Evolutionary conservation across 805 yeast genomes (phyloP), one percentile per base, ranked within the genome.

Genomic region (Kodamaea kakaduensis): DNA sequence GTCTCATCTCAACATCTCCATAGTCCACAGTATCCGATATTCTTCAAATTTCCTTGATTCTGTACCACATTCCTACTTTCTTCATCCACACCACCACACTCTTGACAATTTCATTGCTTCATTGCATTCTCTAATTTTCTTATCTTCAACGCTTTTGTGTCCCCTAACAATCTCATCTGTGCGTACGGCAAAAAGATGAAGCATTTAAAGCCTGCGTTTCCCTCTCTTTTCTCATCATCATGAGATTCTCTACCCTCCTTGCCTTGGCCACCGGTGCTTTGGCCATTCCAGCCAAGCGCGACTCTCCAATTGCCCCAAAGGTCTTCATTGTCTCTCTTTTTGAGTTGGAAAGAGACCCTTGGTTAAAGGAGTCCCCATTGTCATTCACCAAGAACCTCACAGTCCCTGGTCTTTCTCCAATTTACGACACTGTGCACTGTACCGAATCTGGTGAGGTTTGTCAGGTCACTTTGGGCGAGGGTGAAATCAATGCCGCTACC

Each of bases 391-490:
- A 75, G 54, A 77, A 77, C 56, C 63, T 78, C 46, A 65, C 81
- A 17, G 51, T 79, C 30, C 84, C 85, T n/a, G 84, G 85, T 31
- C 61, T 79, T 36, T 76, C 83, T 12, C 81, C 82, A 18, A 43
- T 69, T 21, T 78, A 68, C 62, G 81, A 83, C 21, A 49, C 64
- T 14, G 62, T 79, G 33, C 75, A 71, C 60, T 78, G 84, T 58
- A 70, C 69, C 38, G 47, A 60, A 22, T 64, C 75, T 59, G 71
- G 67, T 58, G 52, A 71, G 18, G 53, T 79, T 18, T 78, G 84
- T 64, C 78, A 76, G 50, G 50, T 78, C 36, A 75, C 81, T 29
- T 74, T 81, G n/a, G 85, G 85, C 36, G 84, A 78, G 58, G 80
- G 78, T 44, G 84, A 78, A 52, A 70, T 77, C 45, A 79, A 79